Conservation (phyloP, 352 stramenopile genomes). For the Phytophthora lateralis region DNA sequence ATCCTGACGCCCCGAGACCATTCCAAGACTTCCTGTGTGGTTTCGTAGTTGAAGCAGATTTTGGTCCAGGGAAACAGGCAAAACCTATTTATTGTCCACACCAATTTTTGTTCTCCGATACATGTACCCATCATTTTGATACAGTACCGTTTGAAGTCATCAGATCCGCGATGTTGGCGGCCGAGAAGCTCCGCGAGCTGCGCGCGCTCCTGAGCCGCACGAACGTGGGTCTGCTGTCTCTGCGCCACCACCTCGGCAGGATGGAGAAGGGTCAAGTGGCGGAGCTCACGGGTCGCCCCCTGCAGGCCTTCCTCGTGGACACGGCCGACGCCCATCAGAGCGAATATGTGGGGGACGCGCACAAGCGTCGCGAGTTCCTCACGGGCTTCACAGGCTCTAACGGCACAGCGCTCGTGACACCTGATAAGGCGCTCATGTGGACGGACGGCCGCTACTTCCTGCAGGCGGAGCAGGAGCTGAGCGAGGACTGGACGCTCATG, state of each 20-base stretch:
- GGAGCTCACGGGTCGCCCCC: constrained; percentile 44
- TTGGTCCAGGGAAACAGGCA: constrained; percentile 18
- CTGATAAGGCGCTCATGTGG: constrained; percentile 94
- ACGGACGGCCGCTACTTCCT: constrained; percentile 99
- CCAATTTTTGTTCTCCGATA: constrained; percentile 5
- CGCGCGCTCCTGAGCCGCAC: constrained; percentile 65
- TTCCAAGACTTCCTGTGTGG: constrained; percentile 40
- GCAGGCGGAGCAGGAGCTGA: constrained; percentile 95
- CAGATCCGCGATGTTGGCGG: constrained; percentile 34
- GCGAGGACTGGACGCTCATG: constrained; percentile 95
- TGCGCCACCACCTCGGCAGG: constrained; percentile 66
- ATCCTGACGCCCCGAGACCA: constrained; percentile 75
- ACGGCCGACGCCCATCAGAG: constrained; percentile 98
- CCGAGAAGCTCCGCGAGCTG: constrained; percentile 70
- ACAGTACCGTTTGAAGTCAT: constrained; percentile 8
- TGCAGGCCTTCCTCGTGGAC: constrained; percentile 95
- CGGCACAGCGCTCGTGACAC: constrained; percentile 91
- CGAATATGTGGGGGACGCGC: constrained; percentile 97
- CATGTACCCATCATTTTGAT: constrained; percentile 19
- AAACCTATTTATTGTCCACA: constrained; percentile 45
- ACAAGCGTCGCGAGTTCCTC: constrained; percentile 96
- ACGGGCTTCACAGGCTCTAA: constrained; percentile 97
- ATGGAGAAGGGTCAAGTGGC: constrained; percentile 17
- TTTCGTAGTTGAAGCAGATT: constrained; percentile 45
- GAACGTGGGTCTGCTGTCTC: constrained; percentile 67